Evolutionary conservation across 805 yeast genomes (phyloP).

Genomic region (Blastobotrys terrestris): DNA sequence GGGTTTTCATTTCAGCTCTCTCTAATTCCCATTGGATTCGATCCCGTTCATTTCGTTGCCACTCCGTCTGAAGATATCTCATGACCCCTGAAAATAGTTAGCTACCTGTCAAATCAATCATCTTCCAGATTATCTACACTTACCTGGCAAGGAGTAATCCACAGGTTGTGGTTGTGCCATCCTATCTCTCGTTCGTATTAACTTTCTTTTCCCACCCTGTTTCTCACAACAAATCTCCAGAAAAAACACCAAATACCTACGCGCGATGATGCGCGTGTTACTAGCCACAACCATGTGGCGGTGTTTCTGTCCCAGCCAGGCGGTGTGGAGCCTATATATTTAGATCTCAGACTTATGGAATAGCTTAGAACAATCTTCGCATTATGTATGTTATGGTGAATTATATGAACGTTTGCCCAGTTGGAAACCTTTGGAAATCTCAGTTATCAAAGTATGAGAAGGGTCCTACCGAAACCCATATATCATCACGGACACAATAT

Average conservation of each 20-base stretch:
- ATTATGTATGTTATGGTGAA: too few species aligned
- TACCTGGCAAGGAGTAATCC: slow-evolving; percentile 33
- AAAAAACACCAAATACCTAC: background rate
- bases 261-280: background rate
- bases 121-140: slow-evolving; percentile 1
- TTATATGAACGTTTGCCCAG: too few species aligned
- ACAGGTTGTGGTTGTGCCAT: slow-evolving; percentile 16
- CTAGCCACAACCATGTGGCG: too few species aligned
- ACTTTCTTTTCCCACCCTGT: too few species aligned
- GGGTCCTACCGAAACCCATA: too few species aligned
- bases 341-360: too few species aligned
- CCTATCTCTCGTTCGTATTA: background rate
- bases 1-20: slow-evolving; percentile 50
- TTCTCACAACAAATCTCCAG: background rate
- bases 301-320: too few species aligned
- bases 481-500: too few species aligned
- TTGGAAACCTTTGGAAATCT: too few species aligned
- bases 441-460: too few species aligned
- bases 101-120: background rate
- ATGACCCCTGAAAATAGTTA: slow-evolving; percentile 43
- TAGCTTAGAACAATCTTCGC: too few species aligned
- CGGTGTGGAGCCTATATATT: too few species aligned
- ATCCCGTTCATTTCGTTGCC: slow-evolving; percentile 55
- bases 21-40: slow-evolving; percentile 57
- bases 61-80: slow-evolving; percentile 57